Base-by-base conservation (phyloP, 805 yeast genomes). In the Metschnikowia baotianmanensis region DNA sequence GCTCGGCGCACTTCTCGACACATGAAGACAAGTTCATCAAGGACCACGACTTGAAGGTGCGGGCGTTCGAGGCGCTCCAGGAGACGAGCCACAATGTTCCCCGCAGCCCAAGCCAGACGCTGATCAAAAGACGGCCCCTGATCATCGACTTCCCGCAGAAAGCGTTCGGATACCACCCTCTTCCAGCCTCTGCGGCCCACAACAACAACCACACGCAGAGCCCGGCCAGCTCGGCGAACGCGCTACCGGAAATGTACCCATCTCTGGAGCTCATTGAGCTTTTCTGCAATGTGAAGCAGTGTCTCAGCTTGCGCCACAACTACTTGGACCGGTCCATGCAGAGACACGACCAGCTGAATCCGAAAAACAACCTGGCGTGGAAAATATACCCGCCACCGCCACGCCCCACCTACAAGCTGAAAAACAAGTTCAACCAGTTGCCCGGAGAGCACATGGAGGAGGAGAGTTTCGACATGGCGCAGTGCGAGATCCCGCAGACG, bases 381-480 rank as follows among this genome's bases (percentile, higher is more conserved):
- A 58, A 58, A 12, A 81, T 93, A 36, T 91, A 90, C 58, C 99
- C 99, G 0, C 79, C 82, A 9, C 97, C 98, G 1, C 99, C 99
- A 11, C 80, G 80, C 50, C 97, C 99, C 3, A 81, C 91, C 16
- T 70, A 70, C 50, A 70, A 53, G 81, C 93, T 82, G 74, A 83
- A 56, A 47, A 69, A 63, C 66, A 61, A 71, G 30, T 78, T 74
- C 55, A 74, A 74, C 34, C 76, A 77, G 43, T 55, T 63, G 13
- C 73, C 66, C 11, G 53, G 53, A 3, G 56, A 52, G 10, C 53
- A 54, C n/a, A 62, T 62, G 13, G 63, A 55, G 53, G 58, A 80
- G 69, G 58, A 79, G 67, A 77, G 74, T 33, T 88, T 86, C 66
- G 80, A 83, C 38, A 76, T 83, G 45, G 56, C 57, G 1, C 71